Base-by-base conservation (phyloP, 768 basidiomycete genomes). In the Pleurotus cornucopiae region DNA sequence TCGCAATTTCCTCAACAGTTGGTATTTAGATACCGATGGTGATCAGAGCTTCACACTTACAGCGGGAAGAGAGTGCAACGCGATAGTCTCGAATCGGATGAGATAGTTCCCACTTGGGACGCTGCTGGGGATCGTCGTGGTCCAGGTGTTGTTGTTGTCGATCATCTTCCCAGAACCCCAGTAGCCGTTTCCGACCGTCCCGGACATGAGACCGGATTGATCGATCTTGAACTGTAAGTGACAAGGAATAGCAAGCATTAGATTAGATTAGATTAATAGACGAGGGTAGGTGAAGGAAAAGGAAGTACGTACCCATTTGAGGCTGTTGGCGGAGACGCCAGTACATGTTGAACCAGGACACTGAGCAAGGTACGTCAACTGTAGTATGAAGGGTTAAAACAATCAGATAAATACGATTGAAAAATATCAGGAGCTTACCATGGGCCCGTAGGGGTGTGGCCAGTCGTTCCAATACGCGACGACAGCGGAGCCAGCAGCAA, bases 51-150 rank as follows among this genome's bases (percentile, higher is more conserved):
- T 37, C 6, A 2, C 6, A 44, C 71, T 56, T 61, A 79, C 77
- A 49, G 83, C 83, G 46, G 83, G 83, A 46, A 77, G 63, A 6
- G 77, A 77, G 62, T 79, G 77, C 16, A 79, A 66, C 23, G 76
- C 77, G 46, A 79, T 77, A 12, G 76, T 77, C 60, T 79, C 77
- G 58, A 75, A 76, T 18, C 76, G 79, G 60, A 85, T 76, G 49
- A 79, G 64, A 61, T 79, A 79, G 55, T 66, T 67, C 6, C 76
- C 76, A 34, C 64, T 73, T 18, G 77, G 76, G 20, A 78, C 74
- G 4, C 73, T 70, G 37, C 60, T 62, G 2, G 77, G 77, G 61
- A 79, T 77, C 1, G 73, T 76, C 1, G 73, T 72, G 3, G 77
- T 79, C 76, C 76, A 79, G 37, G 67, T 70, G 57, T 69, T 71